Evolutionary conservation across 2,329 filamentous ascomycete species (phyloP).

Genomic region (Neopestalotiopsis clavispora): DNA sequence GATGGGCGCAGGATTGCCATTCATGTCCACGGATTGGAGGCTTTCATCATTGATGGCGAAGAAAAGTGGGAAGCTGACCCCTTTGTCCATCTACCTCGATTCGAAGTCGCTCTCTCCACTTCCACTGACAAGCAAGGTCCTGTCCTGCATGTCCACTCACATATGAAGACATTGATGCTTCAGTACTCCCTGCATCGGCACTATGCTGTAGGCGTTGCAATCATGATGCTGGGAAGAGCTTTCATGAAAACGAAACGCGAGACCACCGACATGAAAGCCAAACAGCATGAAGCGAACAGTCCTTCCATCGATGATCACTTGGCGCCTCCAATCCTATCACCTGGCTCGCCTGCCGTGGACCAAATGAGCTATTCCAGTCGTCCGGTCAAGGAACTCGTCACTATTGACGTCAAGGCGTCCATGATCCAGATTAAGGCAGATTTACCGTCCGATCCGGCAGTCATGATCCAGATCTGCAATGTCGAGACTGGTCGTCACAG

Average conservation of each 20-base stretch:
- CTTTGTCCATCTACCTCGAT: conserved; percentile 83
- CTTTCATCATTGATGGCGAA: conserved; percentile 85
- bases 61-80: conserved; percentile 85
- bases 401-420: conserved; percentile 80
- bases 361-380: conserved; percentile 40
- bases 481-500: conserved; percentile 84
- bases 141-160: conserved; percentile 84
- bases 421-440: conserved; percentile 87
- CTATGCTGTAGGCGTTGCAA: conserved; percentile 85
- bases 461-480: conserved; percentile 89
- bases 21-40: conserved; percentile 83
- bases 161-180: conserved; percentile 77
- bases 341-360: conserved; percentile 35
- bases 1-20: conserved; percentile 85
- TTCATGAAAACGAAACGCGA: conserved; percentile 62
- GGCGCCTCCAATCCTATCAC: conserved; percentile 41
- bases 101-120: conserved; percentile 86
- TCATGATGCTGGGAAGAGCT: conserved; percentile 74
- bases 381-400: conserved; percentile 68
- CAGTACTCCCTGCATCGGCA: conserved; percentile 95
- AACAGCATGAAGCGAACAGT: conserved; percentile 29
- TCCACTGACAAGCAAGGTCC: conserved; percentile 86
- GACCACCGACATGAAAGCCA: conserved; percentile 36
- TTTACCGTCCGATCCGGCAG: conserved; percentile 85
- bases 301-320: conserved; percentile 36